Percentiles rank a stretch among this genome's conserved stretches.
Conservation (phyloP, 805 yeast species). For the Cyberlindnera misumaiensis region DNA sequence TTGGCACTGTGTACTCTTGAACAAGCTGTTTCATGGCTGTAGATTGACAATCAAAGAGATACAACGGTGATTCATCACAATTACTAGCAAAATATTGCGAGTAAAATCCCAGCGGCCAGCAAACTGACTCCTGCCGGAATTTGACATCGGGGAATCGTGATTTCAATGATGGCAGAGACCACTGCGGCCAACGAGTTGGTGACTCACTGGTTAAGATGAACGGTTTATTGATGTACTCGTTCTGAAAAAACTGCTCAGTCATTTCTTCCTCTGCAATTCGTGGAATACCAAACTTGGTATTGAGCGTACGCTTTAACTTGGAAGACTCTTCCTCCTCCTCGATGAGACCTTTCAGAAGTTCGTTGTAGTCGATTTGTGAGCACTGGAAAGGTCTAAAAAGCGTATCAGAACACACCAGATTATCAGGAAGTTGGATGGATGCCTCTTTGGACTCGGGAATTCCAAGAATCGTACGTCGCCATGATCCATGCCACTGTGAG, state of each 20-base stretch:
- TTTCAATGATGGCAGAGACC: conserved; percentile 48
- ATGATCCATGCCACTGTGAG: conserved; percentile 64
- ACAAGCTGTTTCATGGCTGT: conserved; percentile 54
- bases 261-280: conserved; percentile 42
- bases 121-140: conserved; percentile 81
- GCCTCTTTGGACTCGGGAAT: conserved; percentile 36
- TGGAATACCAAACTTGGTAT: conserved; percentile 35
- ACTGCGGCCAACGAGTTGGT: conserved; percentile 51
- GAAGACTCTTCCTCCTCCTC: conserved; percentile 34
- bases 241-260: conserved; percentile 39
- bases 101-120: conserved; percentile 66
- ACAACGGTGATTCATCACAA: conserved; percentile 77
- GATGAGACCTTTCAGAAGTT: conserved; percentile 42
- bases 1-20: conserved; percentile 48
- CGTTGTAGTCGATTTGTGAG: conserved; percentile 56
- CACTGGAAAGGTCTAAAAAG: conserved; percentile 81
- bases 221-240: conserved; percentile 46
- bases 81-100: conserved; percentile 53
- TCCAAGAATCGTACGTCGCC: conserved; percentile 59
- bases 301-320: conserved; percentile 16
- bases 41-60: conserved; percentile 77
- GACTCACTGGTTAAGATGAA: conserved; percentile 44
- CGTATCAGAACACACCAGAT: conserved; percentile 64
- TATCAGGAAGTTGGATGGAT: conserved; percentile 36
- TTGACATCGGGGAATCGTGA: conserved; percentile 48